These are phyloP conservation scores for Pseudogymnoascus sp. DNA, from an alignment of 2,329 filamentous ascomycete genomes.

Conservation along the genomic window DNA sequence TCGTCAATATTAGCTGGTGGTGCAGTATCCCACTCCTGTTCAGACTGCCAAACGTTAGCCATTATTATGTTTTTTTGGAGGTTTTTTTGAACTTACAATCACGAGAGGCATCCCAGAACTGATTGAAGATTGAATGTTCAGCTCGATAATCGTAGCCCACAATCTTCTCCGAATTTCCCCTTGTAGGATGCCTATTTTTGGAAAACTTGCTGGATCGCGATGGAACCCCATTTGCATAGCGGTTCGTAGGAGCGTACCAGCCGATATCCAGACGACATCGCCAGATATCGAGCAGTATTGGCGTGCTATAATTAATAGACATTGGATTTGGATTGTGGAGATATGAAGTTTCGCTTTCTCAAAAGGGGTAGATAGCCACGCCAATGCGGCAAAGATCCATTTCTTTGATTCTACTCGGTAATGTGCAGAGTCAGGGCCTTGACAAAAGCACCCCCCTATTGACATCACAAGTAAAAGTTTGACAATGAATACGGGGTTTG, in stretches of 20 bases:
- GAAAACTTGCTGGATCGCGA: constrained; percentile 43
- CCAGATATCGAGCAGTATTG: constrained; percentile 38
- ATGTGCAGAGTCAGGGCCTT: constrained; percentile 12
- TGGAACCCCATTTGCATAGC: constrained; percentile 52
- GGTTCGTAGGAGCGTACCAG: constrained; percentile 41
- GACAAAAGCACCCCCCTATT: constrained; percentile 18
- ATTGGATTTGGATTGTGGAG: constrained; percentile 41
- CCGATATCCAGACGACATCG: constrained; percentile 44
- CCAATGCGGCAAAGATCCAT: constrained; percentile 20
- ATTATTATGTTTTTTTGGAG: background rate
- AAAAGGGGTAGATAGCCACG: constrained; percentile 27
- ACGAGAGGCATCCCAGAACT: constrained; percentile 43
- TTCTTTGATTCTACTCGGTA: constrained; percentile 14
- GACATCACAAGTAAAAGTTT: constrained; percentile 22
- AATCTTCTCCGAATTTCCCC: constrained; percentile 47
- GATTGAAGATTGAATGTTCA: constrained; percentile 43
- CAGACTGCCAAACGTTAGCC: constrained; percentile 16
- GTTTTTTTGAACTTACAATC: constrained; percentile 21
- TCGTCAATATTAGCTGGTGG: constrained; percentile 45
- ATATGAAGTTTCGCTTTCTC: constrained; percentile 43
- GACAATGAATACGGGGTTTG: constrained; percentile 14
- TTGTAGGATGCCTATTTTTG: constrained; percentile 37
- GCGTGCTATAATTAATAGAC: constrained; percentile 42
- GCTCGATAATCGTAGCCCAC: constrained; percentile 48
- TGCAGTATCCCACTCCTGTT: constrained; percentile 41